Conservation (phyloP, 139 green algal genomes). For the Picochlorum sp. region DNA sequence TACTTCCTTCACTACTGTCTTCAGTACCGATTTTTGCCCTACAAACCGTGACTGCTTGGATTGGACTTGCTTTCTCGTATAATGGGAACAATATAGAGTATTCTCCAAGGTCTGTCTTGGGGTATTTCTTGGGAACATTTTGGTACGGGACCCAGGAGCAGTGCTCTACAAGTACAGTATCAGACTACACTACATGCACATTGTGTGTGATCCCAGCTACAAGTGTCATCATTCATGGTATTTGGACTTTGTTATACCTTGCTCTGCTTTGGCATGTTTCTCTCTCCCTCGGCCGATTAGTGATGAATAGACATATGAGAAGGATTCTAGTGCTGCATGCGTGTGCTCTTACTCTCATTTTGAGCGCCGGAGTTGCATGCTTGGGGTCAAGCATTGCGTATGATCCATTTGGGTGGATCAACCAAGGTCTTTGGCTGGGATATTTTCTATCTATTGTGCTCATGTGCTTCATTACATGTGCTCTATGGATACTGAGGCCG, state of each 20-base stretch:
- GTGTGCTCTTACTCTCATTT: neutral
- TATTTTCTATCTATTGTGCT: constrained; percentile 4
- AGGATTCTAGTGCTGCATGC: constrained; percentile 4
- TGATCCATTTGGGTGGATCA: constrained; percentile 23
- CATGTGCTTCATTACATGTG: neutral
- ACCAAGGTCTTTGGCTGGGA: constrained; percentile 21
- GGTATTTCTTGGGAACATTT: constrained; percentile 21
- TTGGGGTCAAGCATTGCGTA: constrained; percentile 4
- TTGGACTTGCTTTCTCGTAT: constrained; percentile 3
- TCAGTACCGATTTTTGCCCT: neutral
- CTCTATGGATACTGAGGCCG: neutral
- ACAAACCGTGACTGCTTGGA: constrained; percentile 18
- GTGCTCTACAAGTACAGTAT: neutral
- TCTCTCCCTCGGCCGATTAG: neutral
- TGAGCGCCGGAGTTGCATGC: neutral
- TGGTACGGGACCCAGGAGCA: constrained; percentile 5
- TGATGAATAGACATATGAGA: constrained; percentile 13
- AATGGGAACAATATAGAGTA: constrained; percentile 1
- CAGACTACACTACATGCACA: constrained; percentile 1
- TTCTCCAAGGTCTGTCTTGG: constrained; percentile 6
- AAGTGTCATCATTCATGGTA: constrained; percentile 5
- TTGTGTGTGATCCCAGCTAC: constrained; percentile 18
- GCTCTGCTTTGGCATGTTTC: constrained; percentile 1
- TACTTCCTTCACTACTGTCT: neutral
- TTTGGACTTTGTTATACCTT: neutral